Evolutionary conservation across 768 basidiomycete species (phyloP), one percentile per base, ranked within the genome.

Genomic region (Trametes punicea): DNA sequence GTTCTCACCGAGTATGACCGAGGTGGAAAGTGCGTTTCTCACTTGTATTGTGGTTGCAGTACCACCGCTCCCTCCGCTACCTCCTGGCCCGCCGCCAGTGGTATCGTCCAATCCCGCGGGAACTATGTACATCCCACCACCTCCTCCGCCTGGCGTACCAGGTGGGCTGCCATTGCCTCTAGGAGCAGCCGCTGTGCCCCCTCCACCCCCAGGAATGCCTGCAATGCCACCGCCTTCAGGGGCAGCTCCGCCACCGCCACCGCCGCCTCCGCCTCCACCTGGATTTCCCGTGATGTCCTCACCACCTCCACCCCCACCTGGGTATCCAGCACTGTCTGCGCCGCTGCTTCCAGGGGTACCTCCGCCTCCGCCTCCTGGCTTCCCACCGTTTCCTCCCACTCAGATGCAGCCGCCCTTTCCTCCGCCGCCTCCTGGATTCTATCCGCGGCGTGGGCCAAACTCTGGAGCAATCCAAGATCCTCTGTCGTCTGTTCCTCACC

Each of bases 401-500:
- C 69, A 67, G 52, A 62, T 59, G 52, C 63, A 55, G 36, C 44
- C 46, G 3, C 64, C 33, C 36, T 47, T 69, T 34, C 69, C 68
- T 9, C 74, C 74, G 0, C 81, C 83, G 26, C 86, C 87, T 25
- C 82, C 82, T 1, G 86, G 85, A 5, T 87, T 89, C 69, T 84
- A 84, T 57, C 79, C 83, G 26, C 77, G 78, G 38, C 77, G 79
- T 25, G 68, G 70, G 36, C 81, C 82, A 65, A 77, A 78, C 27
- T 44, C 73, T 38, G 73, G 81, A 47, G 70, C 81, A 2, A 77
- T 82, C 66, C 89, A 91, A 68, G 90, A 93, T 65, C 88, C 90
- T 0, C 71, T 93, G 30, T 84, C 86, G 2, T 79, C 79, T n/a
- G 70, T 84, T 20, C 89, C 90, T 6, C 85, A 90, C 61, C 82